phyloP scores from a whole-genome alignment of 2,329 filamentous ascomycete species.

The Hirsutella rhossiliensis region DNA sequence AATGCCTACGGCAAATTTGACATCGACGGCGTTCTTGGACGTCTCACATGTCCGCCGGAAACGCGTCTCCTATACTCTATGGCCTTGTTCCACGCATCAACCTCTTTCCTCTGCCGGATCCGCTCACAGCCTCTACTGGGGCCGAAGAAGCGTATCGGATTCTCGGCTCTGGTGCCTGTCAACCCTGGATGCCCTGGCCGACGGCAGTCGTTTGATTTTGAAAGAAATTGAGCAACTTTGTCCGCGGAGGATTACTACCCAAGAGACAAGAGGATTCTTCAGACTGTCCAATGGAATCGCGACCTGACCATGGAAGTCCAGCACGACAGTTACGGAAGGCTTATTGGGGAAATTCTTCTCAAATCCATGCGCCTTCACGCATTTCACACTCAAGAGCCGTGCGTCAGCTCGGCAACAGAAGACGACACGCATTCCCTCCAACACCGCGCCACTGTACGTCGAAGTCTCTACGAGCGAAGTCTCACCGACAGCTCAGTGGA shows the following conservation, averaged over 20 bases:
- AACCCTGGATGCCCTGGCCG: background rate
- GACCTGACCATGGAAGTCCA: background rate
- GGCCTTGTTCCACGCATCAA: constrained; percentile 1
- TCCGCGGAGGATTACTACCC: background rate
- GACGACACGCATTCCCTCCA: background rate
- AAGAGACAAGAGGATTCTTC: background rate
- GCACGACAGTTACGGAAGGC: background rate
- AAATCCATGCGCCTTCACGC: background rate
- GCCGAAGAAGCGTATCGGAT: background rate
- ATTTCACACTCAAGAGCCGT: background rate
- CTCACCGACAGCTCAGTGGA: background rate
- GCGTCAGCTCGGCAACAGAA: background rate
- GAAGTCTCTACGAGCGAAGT: background rate
- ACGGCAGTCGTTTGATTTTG: background rate
- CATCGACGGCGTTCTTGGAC: constrained; percentile 1
- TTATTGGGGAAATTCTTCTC: background rate
- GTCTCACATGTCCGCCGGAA: constrained; percentile 1
- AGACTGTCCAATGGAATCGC: background rate
- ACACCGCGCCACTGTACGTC: background rate
- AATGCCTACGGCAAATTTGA: background rate
- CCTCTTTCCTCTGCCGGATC: background rate
- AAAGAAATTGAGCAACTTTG: background rate
- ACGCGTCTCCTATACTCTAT: background rate
- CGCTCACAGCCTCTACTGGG: background rate
- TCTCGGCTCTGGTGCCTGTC: background rate